Conservation (phyloP, 2,329 filamentous ascomycete genomes). For the Verruconis gallopava region DNA sequence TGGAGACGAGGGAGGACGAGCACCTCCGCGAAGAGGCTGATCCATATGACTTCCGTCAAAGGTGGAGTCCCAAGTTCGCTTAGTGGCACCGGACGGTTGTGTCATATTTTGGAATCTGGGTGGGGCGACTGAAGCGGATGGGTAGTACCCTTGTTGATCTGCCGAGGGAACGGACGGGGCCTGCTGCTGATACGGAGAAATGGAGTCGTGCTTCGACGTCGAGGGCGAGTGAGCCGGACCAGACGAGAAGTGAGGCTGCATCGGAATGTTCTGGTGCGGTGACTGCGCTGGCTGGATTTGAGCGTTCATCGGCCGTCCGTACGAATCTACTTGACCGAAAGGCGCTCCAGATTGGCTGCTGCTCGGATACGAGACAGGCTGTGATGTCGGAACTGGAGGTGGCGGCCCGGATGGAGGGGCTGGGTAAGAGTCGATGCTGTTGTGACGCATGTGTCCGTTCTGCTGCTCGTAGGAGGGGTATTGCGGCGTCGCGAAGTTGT, state of each 20-base stretch:
- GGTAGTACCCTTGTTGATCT: not conserved
- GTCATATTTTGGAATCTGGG: slow-evolving; percentile 7
- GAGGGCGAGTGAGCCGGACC: not conserved
- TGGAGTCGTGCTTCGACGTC: slow-evolving; percentile 4
- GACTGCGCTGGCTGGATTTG: not conserved
- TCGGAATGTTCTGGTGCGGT: slow-evolving; percentile 3
- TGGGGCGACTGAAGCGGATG: not conserved
- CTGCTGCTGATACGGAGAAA: not conserved
- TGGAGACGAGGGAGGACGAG: slow-evolving; percentile 25
- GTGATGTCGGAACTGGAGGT: slow-evolving; percentile 1
- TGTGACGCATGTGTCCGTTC: slow-evolving; percentile 9
- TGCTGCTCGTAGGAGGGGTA: slow-evolving; percentile 8
- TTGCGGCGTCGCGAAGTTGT: slow-evolving; percentile 4
- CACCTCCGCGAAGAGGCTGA: slow-evolving; percentile 31
- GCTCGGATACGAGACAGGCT: not conserved
- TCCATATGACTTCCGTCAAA: slow-evolving; percentile 32
- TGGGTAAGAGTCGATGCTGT: slow-evolving; percentile 4
- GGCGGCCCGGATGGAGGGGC: slow-evolving; percentile 4
- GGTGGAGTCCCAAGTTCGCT: slow-evolving; percentile 33
- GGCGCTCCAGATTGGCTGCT: slow-evolving; percentile 2
- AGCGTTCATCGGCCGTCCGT: not conserved
- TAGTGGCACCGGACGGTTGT: slow-evolving; percentile 22
- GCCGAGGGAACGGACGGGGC: not conserved
- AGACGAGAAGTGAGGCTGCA: slow-evolving; percentile 4
- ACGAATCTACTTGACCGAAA: not conserved